Conservation (phyloP, 2,329 filamentous ascomycete species). For the Phaeomoniella chlamydospora region DNA sequence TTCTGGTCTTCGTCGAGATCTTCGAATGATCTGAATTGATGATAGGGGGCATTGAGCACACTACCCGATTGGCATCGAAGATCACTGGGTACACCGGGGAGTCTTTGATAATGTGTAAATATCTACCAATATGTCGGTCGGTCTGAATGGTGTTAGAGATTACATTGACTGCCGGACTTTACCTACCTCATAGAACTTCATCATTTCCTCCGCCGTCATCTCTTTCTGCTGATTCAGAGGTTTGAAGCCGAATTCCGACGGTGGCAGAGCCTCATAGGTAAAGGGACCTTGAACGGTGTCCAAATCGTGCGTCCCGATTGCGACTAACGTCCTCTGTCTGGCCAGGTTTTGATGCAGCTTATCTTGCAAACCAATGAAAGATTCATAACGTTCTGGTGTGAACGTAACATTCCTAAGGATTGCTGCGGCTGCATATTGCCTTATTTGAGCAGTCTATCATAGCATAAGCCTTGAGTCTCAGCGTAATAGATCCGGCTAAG, state of each 20-base stretch:
- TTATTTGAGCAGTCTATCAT: slow-evolving; percentile 55
- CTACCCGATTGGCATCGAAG: slow-evolving; percentile 71
- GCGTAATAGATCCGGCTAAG: neutral
- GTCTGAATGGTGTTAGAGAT: slow-evolving; percentile 32
- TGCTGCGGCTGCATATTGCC: slow-evolving; percentile 78
- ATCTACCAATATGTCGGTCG: slow-evolving; percentile 82
- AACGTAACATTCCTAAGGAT: slow-evolving; percentile 86
- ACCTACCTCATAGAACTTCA: slow-evolving; percentile 69
- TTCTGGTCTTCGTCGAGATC: slow-evolving; percentile 79
- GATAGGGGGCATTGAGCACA: slow-evolving; percentile 90
- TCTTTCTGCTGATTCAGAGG: slow-evolving; percentile 84
- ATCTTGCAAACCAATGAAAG: slow-evolving; percentile 95
- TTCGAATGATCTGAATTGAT: slow-evolving; percentile 98
- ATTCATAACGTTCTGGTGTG: slow-evolving; percentile 80
- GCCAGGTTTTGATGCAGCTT: slow-evolving; percentile 96
- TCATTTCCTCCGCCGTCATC: slow-evolving; percentile 78
- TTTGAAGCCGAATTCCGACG: slow-evolving; percentile 81
- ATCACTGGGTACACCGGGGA: slow-evolving; percentile 92
- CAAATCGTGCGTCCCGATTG: slow-evolving; percentile 92
- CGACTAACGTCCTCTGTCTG: slow-evolving; percentile 81
- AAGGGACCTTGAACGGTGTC: slow-evolving; percentile 90
- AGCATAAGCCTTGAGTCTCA: slow-evolving; percentile 7
- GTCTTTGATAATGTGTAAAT: slow-evolving; percentile 86
- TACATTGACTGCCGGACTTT: slow-evolving; percentile 4
- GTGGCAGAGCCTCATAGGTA: slow-evolving; percentile 83